Evolutionary conservation across 73 alveolate species (phyloP), one percentile per base, ranked within the genome.

Genomic region (Effrenium voratum): DNA sequence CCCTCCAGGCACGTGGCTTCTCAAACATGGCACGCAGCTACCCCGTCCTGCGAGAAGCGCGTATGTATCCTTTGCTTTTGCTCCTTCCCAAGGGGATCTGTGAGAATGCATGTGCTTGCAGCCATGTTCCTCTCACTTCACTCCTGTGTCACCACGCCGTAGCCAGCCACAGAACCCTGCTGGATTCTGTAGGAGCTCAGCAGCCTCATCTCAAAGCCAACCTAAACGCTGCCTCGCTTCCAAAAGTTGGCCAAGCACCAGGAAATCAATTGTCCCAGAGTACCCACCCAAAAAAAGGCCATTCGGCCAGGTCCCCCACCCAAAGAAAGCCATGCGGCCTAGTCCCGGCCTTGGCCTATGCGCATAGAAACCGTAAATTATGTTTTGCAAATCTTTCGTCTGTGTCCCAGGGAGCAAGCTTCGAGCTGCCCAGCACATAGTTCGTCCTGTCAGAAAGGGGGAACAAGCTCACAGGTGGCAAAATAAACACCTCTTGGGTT

Each of bases 31-130:
- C 19, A 8, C 63, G 63, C 63, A 8, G 19, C 19, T 52, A 8
- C 63, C 63, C 8, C 63, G 84, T 60, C 94, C 94, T 66, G 94
- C 38, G 94, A 86, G 30, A 86, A 86, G 47, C 63, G 82, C 26
- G 57, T 83, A 57, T 86, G 94, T 46, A 86, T 86, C 50, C 84
- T 83, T 38, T 86, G 94, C 94, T 86, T 86, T 75, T 66, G 94
- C 83, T 86, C 94, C 94, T 86, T 49, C 2, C 41, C 15, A 13
- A 46, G 47, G 12, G 81, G 76, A 60, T 3, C 30, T 46, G 36
- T n/a, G 5, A 68, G 46, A 68, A 68, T 3, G 44, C 46, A 5
- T 68, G 44, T 15, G 47, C 30, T 68, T 32, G 46, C 46, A 22
- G 5, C 80, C 28, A 12, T 2, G 19, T 22, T 60, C 76, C 30